Base-by-base conservation (phyloP, 495 filamentous ascomycete species). In the Penicillium macrosclerotiorum region DNA sequence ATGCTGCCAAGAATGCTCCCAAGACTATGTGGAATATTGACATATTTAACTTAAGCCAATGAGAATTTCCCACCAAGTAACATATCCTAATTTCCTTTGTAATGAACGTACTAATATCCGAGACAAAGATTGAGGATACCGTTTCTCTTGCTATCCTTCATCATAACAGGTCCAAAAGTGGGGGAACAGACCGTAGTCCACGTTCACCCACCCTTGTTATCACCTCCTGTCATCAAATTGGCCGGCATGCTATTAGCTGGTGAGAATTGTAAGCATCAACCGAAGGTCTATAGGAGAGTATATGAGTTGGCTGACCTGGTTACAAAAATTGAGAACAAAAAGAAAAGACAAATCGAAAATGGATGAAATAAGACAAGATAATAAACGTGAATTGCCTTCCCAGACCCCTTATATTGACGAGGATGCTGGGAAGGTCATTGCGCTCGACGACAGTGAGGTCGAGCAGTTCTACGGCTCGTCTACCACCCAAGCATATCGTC, bases 391-490 rank as follows among this genome's bases (percentile, higher is more conserved):
- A 11, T 6, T 14, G 7, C 30, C 26, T 35, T 17, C 3, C 14
- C 31, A 18, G 25, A 8, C 11, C 14, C 25, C 3, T 24, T 12
- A 5, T 25, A 18, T n/a, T 8, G 44, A 48, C 17, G 38, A 60
- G 9, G 51, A 35, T 8, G 30, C 47, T 3, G 54, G 54, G 1
- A 65, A 65, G 20, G 35, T 57, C 12, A 49, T 54, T 5, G 27
- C 52, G 18, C 38, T 62, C 2, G 54, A 61, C 14, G 56, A 64
- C 18, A 11, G 24, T 1, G 57, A 56, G n/a, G 48, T 60, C 17
- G 45, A 52, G 37, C 54, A 58, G 31, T 65, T 65, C 45, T 65
- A 68, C 36, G 62, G 64, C 37, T 57, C 59, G 4, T 61, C 59
- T 1, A 65, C 62, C 0, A 63, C 59, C 1, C 52, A 63, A 14